Evolutionary conservation across 192 early-diverging fungal species (phyloP), one percentile per base, ranked within the genome.

Genomic region (Tieghemiomyces parasiticus): DNA sequence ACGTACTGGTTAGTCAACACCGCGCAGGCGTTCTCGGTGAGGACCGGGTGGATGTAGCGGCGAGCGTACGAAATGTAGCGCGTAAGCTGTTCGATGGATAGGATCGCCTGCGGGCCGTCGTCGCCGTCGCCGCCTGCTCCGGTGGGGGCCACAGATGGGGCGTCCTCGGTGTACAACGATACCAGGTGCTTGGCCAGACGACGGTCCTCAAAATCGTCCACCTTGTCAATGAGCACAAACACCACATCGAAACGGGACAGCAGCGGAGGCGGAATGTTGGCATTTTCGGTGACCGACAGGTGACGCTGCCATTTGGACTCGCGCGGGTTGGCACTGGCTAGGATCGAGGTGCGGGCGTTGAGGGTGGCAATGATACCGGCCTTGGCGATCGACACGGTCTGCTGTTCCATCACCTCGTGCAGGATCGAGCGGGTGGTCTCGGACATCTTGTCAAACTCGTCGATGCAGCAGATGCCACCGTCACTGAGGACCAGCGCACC

Each of bases 351-450:
- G 58, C 95, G 79, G 14, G 95, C 93, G 71, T 99, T 99, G 25
- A 99, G 74, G 10, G 92, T 95, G 3, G 93, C 93, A 66, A 96
- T 94, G 64, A 99, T 95, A 29, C 95, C 95, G 33, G 95, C 95
- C 77, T 99, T 99, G 46, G 95, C 93, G 19, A 99, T 87, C 13
- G 91, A 95, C 24, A 98, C 85, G 0, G 93, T 97, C 79, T 97
- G 93, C 75, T 97, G 93, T 77, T 97, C 93, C 95, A 98, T 98
- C 60, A 91, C 95, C 81, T 98, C 95, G 75, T 98, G 95, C 61
- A 98, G 71, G 6, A 94, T 89, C 2, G 92, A 90, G 12, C 93
- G 82, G 10, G 92, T 92, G 12, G 89, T 68, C 55, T 98, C 95
- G 8, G 85, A 87, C 91, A 97, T 97, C 69, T 96, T 98, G 75